Evolutionary conservation across 2,329 filamentous ascomycete species (phyloP).

Genomic region (Aspergillus ochraceoroseus): DNA sequence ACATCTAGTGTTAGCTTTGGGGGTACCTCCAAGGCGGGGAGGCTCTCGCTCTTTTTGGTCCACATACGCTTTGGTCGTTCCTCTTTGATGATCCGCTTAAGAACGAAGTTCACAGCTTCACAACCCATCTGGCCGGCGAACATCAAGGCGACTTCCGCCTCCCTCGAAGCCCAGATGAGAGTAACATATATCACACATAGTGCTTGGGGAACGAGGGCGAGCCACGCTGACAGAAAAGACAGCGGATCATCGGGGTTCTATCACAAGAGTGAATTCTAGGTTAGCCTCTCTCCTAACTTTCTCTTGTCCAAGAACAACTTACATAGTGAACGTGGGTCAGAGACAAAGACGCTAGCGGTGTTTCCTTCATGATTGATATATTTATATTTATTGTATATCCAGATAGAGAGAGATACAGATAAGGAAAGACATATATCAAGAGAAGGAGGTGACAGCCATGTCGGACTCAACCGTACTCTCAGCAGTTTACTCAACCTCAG

Average conservation of each 20-base stretch:
- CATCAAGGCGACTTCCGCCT: constrained; percentile 83
- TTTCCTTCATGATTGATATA: constrained; percentile 28
- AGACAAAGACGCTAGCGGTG: constrained; percentile 78
- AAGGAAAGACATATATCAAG: background rate
- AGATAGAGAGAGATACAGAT: background rate
- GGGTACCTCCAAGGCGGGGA: background rate
- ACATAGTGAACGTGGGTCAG: constrained; percentile 97
- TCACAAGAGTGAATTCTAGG: constrained; percentile 1
- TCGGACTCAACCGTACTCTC: no score
- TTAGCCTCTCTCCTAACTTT: constrained; percentile 1
- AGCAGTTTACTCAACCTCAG: no score
- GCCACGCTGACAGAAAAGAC: constrained; percentile 86
- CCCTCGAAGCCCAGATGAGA: constrained; percentile 83
- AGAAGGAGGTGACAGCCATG: background rate
- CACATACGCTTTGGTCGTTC: constrained; percentile 72
- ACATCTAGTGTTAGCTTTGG: background rate
- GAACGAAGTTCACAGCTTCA: constrained; percentile 80
- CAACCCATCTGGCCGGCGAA: constrained; percentile 87
- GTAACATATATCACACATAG: constrained; percentile 87
- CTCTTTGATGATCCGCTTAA: constrained; percentile 90
- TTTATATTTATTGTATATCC: background rate
- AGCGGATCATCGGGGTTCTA: constrained; percentile 80
- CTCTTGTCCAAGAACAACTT: constrained; percentile 33
- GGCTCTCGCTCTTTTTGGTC: background rate
- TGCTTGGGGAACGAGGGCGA: constrained; percentile 87